A percentile compares a stretch with the other conserved stretches of the same genome.
These are phyloP conservation scores for Lecanicillium sp. DNA, from an alignment of 2,329 filamentous ascomycete genomes.

Conservation along the genomic window DNA sequence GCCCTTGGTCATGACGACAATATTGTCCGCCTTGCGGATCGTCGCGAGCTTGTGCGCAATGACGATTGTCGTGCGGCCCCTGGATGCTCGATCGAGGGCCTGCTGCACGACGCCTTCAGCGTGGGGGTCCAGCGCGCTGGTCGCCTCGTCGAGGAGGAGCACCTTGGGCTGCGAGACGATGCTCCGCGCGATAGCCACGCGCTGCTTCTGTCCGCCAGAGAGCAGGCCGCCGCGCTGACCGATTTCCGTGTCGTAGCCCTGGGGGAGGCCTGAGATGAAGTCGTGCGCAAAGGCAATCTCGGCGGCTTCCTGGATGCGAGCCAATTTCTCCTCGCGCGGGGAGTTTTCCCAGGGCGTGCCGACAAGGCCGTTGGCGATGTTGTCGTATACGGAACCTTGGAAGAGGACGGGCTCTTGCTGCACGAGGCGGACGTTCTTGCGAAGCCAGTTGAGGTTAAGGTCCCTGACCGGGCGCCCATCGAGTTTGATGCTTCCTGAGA, in stretches of 20 bases:
- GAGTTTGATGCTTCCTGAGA: conserved; percentile 29
- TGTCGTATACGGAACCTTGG: conserved; percentile 45
- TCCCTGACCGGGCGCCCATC: conserved; percentile 29
- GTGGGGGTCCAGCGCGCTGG: conserved; percentile 44
- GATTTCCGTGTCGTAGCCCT: conserved; percentile 48
- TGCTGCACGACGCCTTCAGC: conserved; percentile 44
- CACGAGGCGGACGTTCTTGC: conserved; percentile 32
- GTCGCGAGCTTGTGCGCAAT: conserved; percentile 53
- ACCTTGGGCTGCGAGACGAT: conserved; percentile 56
- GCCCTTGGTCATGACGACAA: conserved; percentile 24
- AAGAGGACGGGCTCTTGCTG: conserved; percentile 39
- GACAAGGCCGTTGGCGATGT: conserved; percentile 46
- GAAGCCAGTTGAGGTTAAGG: conserved; percentile 34
- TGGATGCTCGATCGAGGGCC: conserved; percentile 46
- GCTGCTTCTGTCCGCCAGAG: conserved; percentile 61
- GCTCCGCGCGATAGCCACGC: conserved; percentile 58
- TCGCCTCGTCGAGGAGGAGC: conserved; percentile 61
- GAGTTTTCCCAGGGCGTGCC: conserved; percentile 33
- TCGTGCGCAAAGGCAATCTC: conserved; percentile 44
- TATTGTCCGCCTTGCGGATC: conserved; percentile 27
- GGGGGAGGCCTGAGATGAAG: conserved; percentile 42
- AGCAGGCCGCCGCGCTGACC: conserved; percentile 58
- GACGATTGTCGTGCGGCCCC: conserved; percentile 54
- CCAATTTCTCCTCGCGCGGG: conserved; percentile 35
- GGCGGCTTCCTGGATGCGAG: conserved; percentile 40